A percentile compares a stretch with the other conserved stretches of the same genome.
phyloP scores from a whole-genome alignment of 169 alveolate genomes.

The Cryptosporidium baileyi region DNA sequence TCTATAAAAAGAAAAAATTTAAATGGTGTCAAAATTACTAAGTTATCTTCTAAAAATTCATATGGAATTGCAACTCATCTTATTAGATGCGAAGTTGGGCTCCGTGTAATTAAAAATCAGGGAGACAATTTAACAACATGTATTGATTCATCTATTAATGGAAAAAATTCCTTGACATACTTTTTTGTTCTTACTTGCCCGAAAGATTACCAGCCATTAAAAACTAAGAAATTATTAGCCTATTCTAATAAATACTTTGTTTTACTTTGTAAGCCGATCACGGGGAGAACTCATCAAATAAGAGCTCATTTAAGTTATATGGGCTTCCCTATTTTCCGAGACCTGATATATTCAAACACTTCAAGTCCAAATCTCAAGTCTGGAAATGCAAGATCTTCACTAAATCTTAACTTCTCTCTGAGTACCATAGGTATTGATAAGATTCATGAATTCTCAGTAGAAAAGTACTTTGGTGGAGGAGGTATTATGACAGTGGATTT shows the following conservation, averaged over 20 bases:
- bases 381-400: too few relatives aligned
- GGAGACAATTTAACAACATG: slow-evolving; percentile 66
- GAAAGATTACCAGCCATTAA: neutral
- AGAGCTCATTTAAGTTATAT: slow-evolving; percentile 92
- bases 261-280: slow-evolving; percentile 90
- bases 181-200: slow-evolving; percentile 11
- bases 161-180: slow-evolving; percentile 33
- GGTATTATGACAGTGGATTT: slow-evolving; percentile 18
- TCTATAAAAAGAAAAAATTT: neutral
- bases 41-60: slow-evolving; percentile 1
- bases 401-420: neutral
- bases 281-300: slow-evolving; percentile 97
- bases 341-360: slow-evolving; percentile 64
- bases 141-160: neutral
- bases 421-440: neutral
- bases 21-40: neutral
- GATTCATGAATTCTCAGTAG: neutral
- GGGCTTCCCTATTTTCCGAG: slow-evolving; percentile 91
- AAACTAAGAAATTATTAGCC: neutral
- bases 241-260: slow-evolving; percentile 79
- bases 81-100: slow-evolving; percentile 70
- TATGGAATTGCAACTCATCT: slow-evolving; percentile 33
- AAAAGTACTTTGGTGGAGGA: slow-evolving; percentile 53
- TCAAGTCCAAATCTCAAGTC: too few relatives aligned
- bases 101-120: slow-evolving; percentile 63